These are phyloP conservation scores for Penicillium coffeae DNA, from an alignment of 495 filamentous ascomycete species.

Conservation along the genomic window DNA sequence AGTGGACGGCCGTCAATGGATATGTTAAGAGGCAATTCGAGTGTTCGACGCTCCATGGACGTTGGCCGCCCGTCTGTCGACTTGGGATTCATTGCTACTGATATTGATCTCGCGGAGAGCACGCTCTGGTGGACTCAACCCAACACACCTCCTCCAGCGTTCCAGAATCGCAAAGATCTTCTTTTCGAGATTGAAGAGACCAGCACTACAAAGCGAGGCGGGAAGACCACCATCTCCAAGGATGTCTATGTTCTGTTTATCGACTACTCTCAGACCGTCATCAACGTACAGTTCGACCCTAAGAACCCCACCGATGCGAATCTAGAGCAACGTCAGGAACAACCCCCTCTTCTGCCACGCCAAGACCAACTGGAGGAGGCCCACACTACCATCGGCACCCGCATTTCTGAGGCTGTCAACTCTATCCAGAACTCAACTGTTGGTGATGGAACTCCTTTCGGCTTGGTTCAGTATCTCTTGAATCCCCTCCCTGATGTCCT, in stretches of 20 bases:
- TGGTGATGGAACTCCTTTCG: slow-evolving; percentile 75
- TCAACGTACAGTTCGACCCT: slow-evolving; percentile 76
- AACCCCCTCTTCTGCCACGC: slow-evolving; percentile 75
- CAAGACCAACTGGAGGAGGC: slow-evolving; percentile 91
- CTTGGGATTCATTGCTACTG: slow-evolving; percentile 76
- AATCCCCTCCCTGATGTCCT: slow-evolving; percentile 68
- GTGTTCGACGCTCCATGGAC: slow-evolving; percentile 70
- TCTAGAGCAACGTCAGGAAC: slow-evolving; percentile 83
- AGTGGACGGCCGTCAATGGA: slow-evolving; percentile 67
- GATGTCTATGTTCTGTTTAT: slow-evolving; percentile 83
- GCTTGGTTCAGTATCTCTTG: slow-evolving; percentile 74
- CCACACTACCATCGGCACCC: slow-evolving; percentile 70
- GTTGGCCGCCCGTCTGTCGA: slow-evolving; percentile 62
- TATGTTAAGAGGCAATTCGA: slow-evolving; percentile 47
- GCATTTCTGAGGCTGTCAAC: slow-evolving; percentile 64
- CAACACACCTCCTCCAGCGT: slow-evolving; percentile 66
- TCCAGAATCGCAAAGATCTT: slow-evolving; percentile 80
- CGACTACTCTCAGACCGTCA: slow-evolving; percentile 92
- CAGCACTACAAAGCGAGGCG: slow-evolving; percentile 60
- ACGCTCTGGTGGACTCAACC: slow-evolving; percentile 83
- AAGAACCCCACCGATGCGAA: slow-evolving; percentile 65
- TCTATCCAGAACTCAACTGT: slow-evolving; percentile 73
- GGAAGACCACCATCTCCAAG: slow-evolving; percentile 66
- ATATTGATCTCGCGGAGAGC: slow-evolving; percentile 70
- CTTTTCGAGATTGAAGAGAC: slow-evolving; percentile 81